These are phyloP conservation scores for Gillenia trifoliata DNA, from an alignment of 306 rosid species.

Conservation along the genomic window DNA sequence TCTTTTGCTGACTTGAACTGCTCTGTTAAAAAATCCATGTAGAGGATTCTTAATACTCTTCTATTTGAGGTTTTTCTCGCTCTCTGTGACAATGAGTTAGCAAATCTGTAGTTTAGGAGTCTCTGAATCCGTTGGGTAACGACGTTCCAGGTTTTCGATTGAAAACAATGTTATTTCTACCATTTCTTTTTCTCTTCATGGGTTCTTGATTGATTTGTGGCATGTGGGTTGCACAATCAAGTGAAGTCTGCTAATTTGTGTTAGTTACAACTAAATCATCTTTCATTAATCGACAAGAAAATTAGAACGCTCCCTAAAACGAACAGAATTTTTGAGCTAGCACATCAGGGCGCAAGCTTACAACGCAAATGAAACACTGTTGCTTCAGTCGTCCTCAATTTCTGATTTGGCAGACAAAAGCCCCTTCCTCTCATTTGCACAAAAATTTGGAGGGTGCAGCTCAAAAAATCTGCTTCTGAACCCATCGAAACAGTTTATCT, in stretches of 20 bases:
- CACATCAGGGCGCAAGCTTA: neutral
- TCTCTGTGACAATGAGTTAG: neutral
- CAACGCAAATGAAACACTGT: neutral
- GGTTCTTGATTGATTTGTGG: neutral
- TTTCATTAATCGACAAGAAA: too few relatives aligned
- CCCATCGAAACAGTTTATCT: neutral
- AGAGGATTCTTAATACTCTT: neutral
- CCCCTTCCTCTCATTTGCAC: neutral
- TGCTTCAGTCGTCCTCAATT: neutral
- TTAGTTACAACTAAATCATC: too few relatives aligned
- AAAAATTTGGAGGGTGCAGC: neutral
- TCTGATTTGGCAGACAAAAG: neutral
- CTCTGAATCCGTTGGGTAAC: neutral
- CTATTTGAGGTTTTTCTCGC: neutral
- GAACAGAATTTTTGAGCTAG: neutral
- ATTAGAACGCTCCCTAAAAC: neutral
- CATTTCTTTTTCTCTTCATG: neutral
- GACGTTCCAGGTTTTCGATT: constrained; percentile 6
- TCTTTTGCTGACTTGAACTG: neutral
- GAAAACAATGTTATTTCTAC: neutral
- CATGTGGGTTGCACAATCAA: neutral
- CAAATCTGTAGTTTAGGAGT: constrained; percentile 11
- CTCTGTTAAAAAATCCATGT: neutral
- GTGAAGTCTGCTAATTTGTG: neutral
- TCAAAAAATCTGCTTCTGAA: neutral